Percentiles rank a stretch among this genome's conserved stretches.
These are phyloP conservation scores for Paramyrothecium sp. DNA, from an alignment of 2,329 filamentous ascomycete genomes.

Conservation along the genomic window DNA sequence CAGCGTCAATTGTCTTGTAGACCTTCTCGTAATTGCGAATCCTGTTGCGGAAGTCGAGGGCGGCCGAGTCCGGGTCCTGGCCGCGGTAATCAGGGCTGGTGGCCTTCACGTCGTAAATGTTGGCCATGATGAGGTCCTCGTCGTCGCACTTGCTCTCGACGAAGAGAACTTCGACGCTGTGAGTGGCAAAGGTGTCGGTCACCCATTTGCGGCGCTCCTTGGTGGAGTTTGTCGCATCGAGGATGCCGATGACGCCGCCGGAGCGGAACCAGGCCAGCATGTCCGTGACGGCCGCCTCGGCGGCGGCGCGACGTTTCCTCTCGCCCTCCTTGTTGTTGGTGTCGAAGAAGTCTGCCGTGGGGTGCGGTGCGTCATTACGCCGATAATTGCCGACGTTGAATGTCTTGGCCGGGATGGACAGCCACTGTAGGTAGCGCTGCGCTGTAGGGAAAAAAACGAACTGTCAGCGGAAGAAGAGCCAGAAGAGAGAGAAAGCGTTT, in stretches of 20 bases:
- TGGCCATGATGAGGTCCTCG: constrained; percentile 95
- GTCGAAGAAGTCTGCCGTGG: constrained; percentile 93
- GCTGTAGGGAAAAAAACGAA: constrained; percentile 48
- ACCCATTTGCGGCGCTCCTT: constrained; percentile 91
- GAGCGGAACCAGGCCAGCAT: constrained; percentile 91
- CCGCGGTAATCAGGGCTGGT: constrained; percentile 93
- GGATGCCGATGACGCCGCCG: constrained; percentile 82
- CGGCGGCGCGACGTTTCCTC: constrained; percentile 80
- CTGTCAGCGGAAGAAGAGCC: background rate
- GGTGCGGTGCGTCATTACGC: constrained; percentile 84
- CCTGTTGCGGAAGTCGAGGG: constrained; percentile 86
- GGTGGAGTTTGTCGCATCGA: constrained; percentile 96
- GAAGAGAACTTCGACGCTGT: constrained; percentile 86
- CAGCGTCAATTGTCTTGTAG: constrained; percentile 87
- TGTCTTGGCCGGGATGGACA: constrained; percentile 87
- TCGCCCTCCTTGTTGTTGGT: constrained; percentile 87
- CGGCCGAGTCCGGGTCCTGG: constrained; percentile 89
- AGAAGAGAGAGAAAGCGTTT: background rate
- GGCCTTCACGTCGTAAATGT: constrained; percentile 96
- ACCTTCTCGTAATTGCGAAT: constrained; percentile 98
- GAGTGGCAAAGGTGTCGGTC: constrained; percentile 69
- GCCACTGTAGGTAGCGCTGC: constrained; percentile 93
- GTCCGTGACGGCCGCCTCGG: constrained; percentile 86
- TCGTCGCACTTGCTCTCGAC: constrained; percentile 98
- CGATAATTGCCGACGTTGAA: constrained; percentile 99